Conservation (phyloP, 768 basidiomycete species). For the Xanthoconium stramineum region DNA sequence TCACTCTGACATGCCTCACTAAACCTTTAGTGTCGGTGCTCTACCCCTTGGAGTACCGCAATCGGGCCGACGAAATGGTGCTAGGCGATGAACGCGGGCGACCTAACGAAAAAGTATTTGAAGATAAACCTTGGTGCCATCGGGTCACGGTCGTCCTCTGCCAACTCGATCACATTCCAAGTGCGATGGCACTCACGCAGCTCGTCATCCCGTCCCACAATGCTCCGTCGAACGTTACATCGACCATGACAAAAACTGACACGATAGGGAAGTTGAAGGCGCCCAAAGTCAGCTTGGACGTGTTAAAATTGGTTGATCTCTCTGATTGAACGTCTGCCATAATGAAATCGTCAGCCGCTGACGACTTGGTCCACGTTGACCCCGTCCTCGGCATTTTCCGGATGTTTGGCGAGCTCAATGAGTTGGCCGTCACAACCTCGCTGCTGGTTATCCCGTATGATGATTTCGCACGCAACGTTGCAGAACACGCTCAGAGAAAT, state of each 20-base stretch:
- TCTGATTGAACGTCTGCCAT: conserved; percentile 64
- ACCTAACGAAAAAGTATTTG: conserved; percentile 4
- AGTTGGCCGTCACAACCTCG: conserved; percentile 58
- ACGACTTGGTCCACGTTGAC: conserved; percentile 69
- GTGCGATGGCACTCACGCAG: conserved; percentile 87
- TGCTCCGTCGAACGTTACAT: neutral
- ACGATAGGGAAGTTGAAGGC: conserved; percentile 6
- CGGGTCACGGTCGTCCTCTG: conserved; percentile 86
- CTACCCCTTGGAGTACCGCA: conserved; percentile 63
- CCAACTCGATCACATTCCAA: conserved; percentile 83
- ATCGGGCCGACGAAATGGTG: conserved; percentile 35
- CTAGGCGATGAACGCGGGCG: conserved; percentile 33
- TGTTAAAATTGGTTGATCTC: conserved; percentile 82
- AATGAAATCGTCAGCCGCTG: conserved; percentile 62
- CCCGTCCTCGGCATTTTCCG: conserved; percentile 70
- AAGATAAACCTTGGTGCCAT: conserved; percentile 40
- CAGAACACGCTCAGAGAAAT: conserved; percentile 57
- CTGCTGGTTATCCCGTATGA: conserved; percentile 77
- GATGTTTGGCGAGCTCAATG: conserved; percentile 73
- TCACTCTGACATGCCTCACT: conserved; percentile 82
- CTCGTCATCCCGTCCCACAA: conserved; percentile 54
- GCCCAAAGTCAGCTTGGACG: conserved; percentile 55
- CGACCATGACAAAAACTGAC: conserved; percentile 8
- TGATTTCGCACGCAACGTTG: conserved; percentile 68
- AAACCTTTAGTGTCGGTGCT: conserved; percentile 67